A percentile compares a stretch with the other conserved stretches of the same genome.
These are phyloP conservation scores for Rhizopogon sp. DNA, from an alignment of 768 basidiomycete species.

Conservation along the genomic window DNA sequence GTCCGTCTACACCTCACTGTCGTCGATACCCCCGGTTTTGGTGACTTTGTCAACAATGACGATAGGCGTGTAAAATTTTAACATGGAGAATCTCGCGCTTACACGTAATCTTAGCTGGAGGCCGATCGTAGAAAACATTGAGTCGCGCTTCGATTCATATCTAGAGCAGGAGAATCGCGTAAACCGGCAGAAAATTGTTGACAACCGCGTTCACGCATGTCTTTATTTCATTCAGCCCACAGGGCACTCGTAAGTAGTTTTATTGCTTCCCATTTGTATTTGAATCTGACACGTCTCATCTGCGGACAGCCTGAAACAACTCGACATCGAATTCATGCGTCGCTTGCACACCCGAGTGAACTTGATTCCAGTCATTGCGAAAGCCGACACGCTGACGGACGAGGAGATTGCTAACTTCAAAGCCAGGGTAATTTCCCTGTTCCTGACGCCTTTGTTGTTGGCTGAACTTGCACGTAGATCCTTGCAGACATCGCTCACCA, in stretches of 20 bases:
- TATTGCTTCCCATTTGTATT: not conserved
- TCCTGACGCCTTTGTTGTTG: not conserved
- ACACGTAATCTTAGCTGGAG: slow-evolving; percentile 69
- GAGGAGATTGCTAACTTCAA: slow-evolving; percentile 94
- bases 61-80: slow-evolving; percentile 61
- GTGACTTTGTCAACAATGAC: slow-evolving; percentile 99
- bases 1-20: slow-evolving; percentile 97
- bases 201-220: slow-evolving; percentile 98
- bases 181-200: slow-evolving; percentile 87
- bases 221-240: slow-evolving; percentile 99
- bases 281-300: not conserved
- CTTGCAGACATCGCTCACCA: slow-evolving; percentile 91
- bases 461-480: slow-evolving; percentile 46
- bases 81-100: slow-evolving; percentile 10
- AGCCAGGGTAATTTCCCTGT: slow-evolving; percentile 57
- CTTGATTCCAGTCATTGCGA: slow-evolving; percentile 97
- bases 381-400: slow-evolving; percentile 96
- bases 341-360: slow-evolving; percentile 97
- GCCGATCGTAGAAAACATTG: slow-evolving; percentile 97
- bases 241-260: slow-evolving; percentile 81
- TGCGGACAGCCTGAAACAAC: slow-evolving; percentile 79
- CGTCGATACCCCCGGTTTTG: slow-evolving; percentile 98
- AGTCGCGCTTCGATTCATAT: slow-evolving; percentile 95
- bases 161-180: slow-evolving; percentile 98
- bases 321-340: slow-evolving; percentile 99